A percentile compares a stretch with the other conserved stretches of the same genome.
These are phyloP conservation scores for Fusarium sp. DNA, from an alignment of 2,329 filamentous ascomycete species.

Conservation along the genomic window DNA sequence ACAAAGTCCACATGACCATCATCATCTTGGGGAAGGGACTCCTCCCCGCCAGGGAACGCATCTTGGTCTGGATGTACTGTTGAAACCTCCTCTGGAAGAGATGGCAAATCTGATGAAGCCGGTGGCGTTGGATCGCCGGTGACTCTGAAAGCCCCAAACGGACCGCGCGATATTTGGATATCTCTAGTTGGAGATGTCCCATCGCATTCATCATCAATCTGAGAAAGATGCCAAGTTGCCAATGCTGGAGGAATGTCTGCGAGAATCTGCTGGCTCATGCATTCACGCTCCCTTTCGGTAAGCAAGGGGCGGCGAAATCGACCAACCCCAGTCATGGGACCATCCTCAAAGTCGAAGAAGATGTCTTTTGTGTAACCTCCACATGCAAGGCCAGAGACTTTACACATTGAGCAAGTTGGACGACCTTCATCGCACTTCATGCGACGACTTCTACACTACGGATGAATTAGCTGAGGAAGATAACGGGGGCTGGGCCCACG, in stretches of 20 bases:
- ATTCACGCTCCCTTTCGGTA: conserved; percentile 16
- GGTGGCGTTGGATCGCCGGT: not conserved
- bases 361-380: conserved; percentile 31
- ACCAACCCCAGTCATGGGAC: not conserved
- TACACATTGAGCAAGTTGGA: conserved; percentile 28
- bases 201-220: conserved; percentile 32
- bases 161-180: conserved; percentile 25
- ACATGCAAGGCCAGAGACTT: conserved; percentile 10
- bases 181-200: not conserved
- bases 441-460: conserved; percentile 29
- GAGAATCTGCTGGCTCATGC: conserved; percentile 22
- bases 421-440: conserved; percentile 33
- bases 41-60: not conserved
- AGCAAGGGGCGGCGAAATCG: conserved; percentile 26
- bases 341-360: conserved; percentile 30
- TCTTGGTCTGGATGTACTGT: accelerated
- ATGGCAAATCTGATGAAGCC: accelerated
- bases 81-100: not conserved
- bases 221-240: conserved; percentile 16
- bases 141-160: conserved; percentile 27
- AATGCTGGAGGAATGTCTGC: conserved; percentile 3
- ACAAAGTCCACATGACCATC: not conserved
- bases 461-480: not conserved
- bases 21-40: not conserved
- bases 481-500: not conserved